Conservation (phyloP, 2,329 filamentous ascomycete genomes). For the Tolypocladium guangdongense region DNA sequence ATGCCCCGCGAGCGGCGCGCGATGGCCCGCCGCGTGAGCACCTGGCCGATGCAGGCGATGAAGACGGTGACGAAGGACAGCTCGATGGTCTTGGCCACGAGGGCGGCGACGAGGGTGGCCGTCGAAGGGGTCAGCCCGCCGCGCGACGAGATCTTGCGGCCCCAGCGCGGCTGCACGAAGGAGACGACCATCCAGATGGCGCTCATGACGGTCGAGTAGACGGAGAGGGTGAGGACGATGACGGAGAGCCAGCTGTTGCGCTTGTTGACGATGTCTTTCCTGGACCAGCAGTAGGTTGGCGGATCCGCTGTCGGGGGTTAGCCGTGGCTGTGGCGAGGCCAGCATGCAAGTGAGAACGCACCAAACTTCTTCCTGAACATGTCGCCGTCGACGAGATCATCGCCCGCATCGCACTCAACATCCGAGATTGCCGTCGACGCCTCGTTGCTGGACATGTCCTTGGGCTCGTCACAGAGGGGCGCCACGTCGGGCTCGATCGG, state of each 20-base stretch:
- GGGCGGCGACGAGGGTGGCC: constrained; percentile 55
- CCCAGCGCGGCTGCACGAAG: constrained; percentile 51
- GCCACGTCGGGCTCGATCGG: not conserved
- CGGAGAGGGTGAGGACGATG: constrained; percentile 34
- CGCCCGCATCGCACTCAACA: not conserved
- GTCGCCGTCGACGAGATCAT: constrained; percentile 11
- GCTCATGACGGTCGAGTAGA: constrained; percentile 56
- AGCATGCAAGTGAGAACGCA: constrained; percentile 6
- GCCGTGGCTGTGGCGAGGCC: not conserved
- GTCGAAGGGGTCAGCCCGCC: constrained; percentile 47
- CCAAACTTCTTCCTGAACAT: constrained; percentile 20
- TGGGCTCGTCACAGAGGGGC: not conserved
- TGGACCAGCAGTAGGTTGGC: constrained; percentile 22
- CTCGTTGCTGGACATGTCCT: not conserved
- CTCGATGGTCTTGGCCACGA: constrained; percentile 68
- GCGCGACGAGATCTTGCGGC: constrained; percentile 40
- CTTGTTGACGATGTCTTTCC: constrained; percentile 17
- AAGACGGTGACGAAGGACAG: constrained; percentile 69
- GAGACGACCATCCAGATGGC: constrained; percentile 55
- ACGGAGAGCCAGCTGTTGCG: constrained; percentile 37
- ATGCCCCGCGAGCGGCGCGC: constrained; percentile 50
- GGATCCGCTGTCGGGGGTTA: constrained; percentile 9
- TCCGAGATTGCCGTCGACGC: not conserved
- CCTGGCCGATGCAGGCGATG: constrained; percentile 63
- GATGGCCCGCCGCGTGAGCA: constrained; percentile 59